Conservation (phyloP, 352 stramenopile species). For the Globisporangium cystogenes region DNA sequence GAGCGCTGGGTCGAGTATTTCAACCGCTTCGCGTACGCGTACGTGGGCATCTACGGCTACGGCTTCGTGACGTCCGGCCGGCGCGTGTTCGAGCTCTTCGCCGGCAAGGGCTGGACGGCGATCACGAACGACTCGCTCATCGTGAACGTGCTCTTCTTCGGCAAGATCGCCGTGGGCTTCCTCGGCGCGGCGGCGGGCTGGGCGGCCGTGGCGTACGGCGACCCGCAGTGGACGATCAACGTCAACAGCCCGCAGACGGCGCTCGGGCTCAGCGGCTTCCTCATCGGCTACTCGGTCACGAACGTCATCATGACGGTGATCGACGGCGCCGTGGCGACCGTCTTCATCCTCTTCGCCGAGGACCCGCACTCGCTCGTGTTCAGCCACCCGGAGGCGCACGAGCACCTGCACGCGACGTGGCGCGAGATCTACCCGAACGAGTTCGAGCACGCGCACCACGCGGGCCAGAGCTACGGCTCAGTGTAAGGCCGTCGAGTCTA, state of each 20-base stretch:
- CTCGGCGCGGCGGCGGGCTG: conserved; percentile 38
- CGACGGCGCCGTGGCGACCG: conserved; percentile 35
- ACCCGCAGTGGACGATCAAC: conserved; percentile 36
- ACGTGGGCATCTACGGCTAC: conserved; percentile 71
- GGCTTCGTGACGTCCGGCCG: conserved; percentile 44
- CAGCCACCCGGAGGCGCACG: conserved; percentile 32
- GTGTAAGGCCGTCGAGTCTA: background rate
- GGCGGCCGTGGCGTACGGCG: conserved; percentile 27
- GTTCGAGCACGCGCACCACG: conserved; percentile 4
- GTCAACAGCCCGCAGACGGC: conserved; percentile 33
- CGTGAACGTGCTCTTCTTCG: conserved; percentile 46
- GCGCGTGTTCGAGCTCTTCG: conserved; percentile 49
- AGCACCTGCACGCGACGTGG: conserved; percentile 34
- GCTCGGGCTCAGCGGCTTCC: conserved; percentile 39
- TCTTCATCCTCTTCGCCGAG: conserved; percentile 51
- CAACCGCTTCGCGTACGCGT: conserved; percentile 72
- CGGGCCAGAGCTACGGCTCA: background rate
- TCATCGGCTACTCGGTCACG: conserved; percentile 41
- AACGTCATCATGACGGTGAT: conserved; percentile 54
- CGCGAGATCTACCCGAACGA: conserved; percentile 48
- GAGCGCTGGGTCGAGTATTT: conserved; percentile 68
- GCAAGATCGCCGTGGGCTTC: conserved; percentile 55
- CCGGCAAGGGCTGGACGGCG: conserved; percentile 44
- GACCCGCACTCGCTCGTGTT: conserved; percentile 32
- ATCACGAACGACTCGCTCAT: conserved; percentile 75